These are phyloP conservation scores for Plantago coronopus DNA, from an alignment of 305 asterid species.

Conservation along the genomic window DNA sequence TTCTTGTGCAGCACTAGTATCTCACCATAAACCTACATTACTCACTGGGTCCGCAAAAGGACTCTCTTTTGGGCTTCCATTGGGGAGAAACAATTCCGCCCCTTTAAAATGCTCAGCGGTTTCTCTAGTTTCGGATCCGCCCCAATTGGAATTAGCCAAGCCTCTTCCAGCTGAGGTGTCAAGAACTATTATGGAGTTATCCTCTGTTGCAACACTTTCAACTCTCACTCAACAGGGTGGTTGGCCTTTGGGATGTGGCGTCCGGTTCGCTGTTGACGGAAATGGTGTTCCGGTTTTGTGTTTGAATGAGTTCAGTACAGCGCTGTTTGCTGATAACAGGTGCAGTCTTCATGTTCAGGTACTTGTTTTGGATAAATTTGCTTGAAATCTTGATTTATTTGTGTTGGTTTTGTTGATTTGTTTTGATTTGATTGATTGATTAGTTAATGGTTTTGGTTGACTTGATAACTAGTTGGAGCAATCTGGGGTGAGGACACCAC, in stretches of 20 bases:
- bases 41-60: constrained; percentile 14
- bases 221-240: constrained; percentile 50
- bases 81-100: constrained; percentile 25
- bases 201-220: constrained; percentile 75
- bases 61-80: constrained; percentile 18
- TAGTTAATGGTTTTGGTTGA: constrained; percentile 19
- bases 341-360: constrained; percentile 85
- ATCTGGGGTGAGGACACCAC: constrained; percentile 75
- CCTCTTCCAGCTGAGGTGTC: constrained; percentile 85
- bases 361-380: not conserved
- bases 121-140: constrained; percentile 57
- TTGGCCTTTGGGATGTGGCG: constrained; percentile 77
- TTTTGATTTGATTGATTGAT: not conserved
- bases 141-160: constrained; percentile 42
- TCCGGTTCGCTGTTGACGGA: constrained; percentile 72
- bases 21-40: constrained; percentile 10
- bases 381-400: not conserved
- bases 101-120: constrained; percentile 46
- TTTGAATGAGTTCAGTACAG: constrained; percentile 38
- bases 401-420: not conserved
- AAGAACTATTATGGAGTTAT: constrained; percentile 66
- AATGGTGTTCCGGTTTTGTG: constrained; percentile 69
- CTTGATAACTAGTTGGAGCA: constrained; percentile 59
- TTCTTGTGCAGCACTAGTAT: constrained; percentile 5
- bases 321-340: constrained; percentile 37